Evolutionary conservation across 2,329 filamentous ascomycete genomes (phyloP).

Genomic region (Hypomyces perniciosus): DNA sequence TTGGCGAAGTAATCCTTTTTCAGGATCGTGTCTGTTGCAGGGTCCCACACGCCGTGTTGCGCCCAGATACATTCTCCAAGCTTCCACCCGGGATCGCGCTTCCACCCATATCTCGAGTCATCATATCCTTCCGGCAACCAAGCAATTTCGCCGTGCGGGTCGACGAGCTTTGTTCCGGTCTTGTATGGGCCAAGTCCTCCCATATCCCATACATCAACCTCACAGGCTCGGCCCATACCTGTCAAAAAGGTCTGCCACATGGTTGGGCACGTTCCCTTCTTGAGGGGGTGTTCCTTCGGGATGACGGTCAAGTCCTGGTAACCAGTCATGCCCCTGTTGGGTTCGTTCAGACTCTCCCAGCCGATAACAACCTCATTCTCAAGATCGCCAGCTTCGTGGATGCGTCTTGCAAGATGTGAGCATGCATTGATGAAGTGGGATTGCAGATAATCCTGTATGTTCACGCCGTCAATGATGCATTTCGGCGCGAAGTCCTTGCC

Average conservation of each 20-base stretch:
- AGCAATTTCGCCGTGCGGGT: constrained; percentile 76
- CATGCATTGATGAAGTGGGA: constrained; percentile 77
- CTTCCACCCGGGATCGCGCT: constrained; percentile 80
- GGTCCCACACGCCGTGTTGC: constrained; percentile 94
- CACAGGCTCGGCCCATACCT: constrained; percentile 84
- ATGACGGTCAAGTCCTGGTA: constrained; percentile 75
- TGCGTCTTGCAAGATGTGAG: constrained; percentile 72
- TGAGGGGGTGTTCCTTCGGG: constrained; percentile 80
- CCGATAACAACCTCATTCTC: constrained; percentile 84
- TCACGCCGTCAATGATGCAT: constrained; percentile 87
- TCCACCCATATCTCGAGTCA: constrained; percentile 85
- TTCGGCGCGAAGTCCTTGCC: constrained; percentile 91
- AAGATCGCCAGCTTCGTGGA: constrained; percentile 84
- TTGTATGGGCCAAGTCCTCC: constrained; percentile 89
- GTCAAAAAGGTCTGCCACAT: constrained; percentile 90
- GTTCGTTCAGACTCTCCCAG: constrained; percentile 96
- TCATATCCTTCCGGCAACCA: constrained; percentile 83
- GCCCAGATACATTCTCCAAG: constrained; percentile 96
- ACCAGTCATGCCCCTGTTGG: constrained; percentile 81
- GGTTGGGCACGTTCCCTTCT: constrained; percentile 89
- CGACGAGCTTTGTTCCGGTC: constrained; percentile 73
- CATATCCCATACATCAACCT: constrained; percentile 90
- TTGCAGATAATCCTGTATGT: constrained; percentile 94
- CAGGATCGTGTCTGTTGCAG: constrained; percentile 66
- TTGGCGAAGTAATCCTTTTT: constrained; percentile 84